Conservation (phyloP, 768 basidiomycete species). For the Amanita subjunquillea region DNA sequence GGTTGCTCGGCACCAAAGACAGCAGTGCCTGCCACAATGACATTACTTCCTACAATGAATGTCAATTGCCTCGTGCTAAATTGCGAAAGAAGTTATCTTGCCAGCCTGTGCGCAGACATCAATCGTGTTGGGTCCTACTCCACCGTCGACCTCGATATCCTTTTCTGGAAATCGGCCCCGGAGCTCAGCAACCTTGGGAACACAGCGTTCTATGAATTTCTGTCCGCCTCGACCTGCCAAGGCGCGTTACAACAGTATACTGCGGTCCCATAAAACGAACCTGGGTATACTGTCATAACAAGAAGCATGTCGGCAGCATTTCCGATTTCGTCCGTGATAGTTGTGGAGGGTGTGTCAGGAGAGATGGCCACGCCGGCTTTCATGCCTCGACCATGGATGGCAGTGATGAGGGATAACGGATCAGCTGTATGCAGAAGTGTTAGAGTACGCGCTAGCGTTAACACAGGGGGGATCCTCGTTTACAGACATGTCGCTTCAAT, state of each 20-base stretch:
- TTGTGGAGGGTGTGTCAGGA: slow-evolving; percentile 83
- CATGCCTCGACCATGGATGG: slow-evolving; percentile 82
- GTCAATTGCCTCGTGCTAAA: neutral
- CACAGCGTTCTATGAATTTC: slow-evolving; percentile 88
- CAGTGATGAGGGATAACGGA: slow-evolving; percentile 64
- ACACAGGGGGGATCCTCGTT: neutral
- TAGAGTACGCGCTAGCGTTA: neutral
- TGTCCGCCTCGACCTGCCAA: slow-evolving; percentile 80
- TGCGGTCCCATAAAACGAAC: slow-evolving; percentile 22
- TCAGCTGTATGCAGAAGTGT: slow-evolving; percentile 31
- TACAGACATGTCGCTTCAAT: slow-evolving; percentile 75
- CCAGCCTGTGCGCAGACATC: slow-evolving; percentile 85
- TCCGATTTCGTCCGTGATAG: slow-evolving; percentile 82
- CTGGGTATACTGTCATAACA: slow-evolving; percentile 98
- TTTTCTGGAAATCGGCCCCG: slow-evolving; percentile 85
- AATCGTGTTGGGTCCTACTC: slow-evolving; percentile 88
- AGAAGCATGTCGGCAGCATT: slow-evolving; percentile 85
- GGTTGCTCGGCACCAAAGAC: slow-evolving; percentile 82
- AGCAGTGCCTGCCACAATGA: slow-evolving; percentile 96
- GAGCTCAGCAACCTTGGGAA: slow-evolving; percentile 88
- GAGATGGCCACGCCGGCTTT: slow-evolving; percentile 95
- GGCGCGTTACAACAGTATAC: neutral
- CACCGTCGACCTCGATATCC: slow-evolving; percentile 98
- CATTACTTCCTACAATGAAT: slow-evolving; percentile 70
- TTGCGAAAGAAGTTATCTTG: slow-evolving; percentile 15